Percentiles rank a stretch among this genome's conserved stretches.
phyloP scores from a whole-genome alignment of 2,329 filamentous ascomycete species.

The Boeremia exigua region DNA sequence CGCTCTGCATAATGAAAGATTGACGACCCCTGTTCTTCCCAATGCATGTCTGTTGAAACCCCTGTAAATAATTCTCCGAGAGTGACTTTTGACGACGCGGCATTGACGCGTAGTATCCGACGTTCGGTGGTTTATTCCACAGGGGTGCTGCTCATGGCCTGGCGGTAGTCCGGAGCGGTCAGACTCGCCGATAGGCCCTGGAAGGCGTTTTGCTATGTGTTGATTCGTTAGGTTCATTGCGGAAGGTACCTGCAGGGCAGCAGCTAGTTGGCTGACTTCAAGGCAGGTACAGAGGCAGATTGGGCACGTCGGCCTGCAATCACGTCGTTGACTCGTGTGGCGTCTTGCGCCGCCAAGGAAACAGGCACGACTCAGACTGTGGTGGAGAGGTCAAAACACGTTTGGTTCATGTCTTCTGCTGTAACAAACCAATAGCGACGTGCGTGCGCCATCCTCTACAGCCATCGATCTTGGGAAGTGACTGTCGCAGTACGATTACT shows the following conservation, averaged over 20 bases:
- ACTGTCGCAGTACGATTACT: background rate
- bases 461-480: background rate
- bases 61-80: background rate
- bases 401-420: conserved; percentile 13
- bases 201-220: background rate
- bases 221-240: conserved; percentile 3
- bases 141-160: background rate
- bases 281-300: conserved; percentile 14
- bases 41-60: conserved; percentile 1
- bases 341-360: conserved; percentile 12
- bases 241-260: conserved; percentile 10
- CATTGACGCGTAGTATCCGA: conserved; percentile 1
- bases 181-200: background rate
- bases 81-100: background rate
- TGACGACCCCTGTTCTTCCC: conserved; percentile 13
- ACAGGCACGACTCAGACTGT: conserved; percentile 4
- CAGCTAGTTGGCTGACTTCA: background rate
- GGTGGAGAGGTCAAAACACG: conserved; percentile 7
- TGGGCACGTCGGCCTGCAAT: conserved; percentile 12
- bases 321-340: conserved; percentile 12
- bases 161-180: background rate
- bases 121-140: background rate
- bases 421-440: conserved; percentile 12
- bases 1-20: conserved; percentile 18
- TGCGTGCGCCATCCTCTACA: conserved; percentile 4